Evolutionary conservation across 768 basidiomycete genomes (phyloP), one percentile per base, ranked within the genome.

Genomic region (Hirschioporus abietinus): DNA sequence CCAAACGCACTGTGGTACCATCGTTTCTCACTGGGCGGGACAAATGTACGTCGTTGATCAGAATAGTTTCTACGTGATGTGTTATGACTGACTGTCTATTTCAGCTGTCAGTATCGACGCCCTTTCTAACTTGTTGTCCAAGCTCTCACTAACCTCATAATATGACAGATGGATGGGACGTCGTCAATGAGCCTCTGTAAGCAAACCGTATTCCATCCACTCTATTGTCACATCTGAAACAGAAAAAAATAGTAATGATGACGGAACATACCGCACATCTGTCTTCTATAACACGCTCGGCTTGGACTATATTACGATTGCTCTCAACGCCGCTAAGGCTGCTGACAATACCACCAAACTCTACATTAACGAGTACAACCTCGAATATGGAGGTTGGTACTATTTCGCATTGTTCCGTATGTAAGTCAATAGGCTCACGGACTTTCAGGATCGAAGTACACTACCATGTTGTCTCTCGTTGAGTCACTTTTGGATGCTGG

Each of bases 401-500:
- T 34, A 52, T 20, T 52, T 52, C 42, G 20, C 12, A 3, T 15
- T 20, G 20, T 52, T 52, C 12, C 20, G 3, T 52, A 15, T 3
- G 12, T 10, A 20, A 15, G 42, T 52, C 12, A 15, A 52, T 5
- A 52, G 1, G 20, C 12, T 52, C 20, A 52, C 20, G 42, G 15
- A 15, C 20, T 52, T 15, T 52, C 20, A 52, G 42, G 83, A 42
- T 77, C 82, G 34, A 88, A 88, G 72, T 79, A 85, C 20, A 83
- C 85, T 58, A 82, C 83, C n/a, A 83, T 87, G 79, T 74, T 81
- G 68, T 81, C 80, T 67, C 82, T 88, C 64, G 81, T 86, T n/a
- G 76, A 80, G 65, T 73, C 77, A 24, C 82, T 88, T 63, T 71
- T 83, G 67, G 75, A 76, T 0, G 76, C 78, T 27, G 82, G 81